Evolutionary conservation across 371 early-diverging fungal species (phyloP).

Genomic region (Lichtheimia hyalospora): DNA sequence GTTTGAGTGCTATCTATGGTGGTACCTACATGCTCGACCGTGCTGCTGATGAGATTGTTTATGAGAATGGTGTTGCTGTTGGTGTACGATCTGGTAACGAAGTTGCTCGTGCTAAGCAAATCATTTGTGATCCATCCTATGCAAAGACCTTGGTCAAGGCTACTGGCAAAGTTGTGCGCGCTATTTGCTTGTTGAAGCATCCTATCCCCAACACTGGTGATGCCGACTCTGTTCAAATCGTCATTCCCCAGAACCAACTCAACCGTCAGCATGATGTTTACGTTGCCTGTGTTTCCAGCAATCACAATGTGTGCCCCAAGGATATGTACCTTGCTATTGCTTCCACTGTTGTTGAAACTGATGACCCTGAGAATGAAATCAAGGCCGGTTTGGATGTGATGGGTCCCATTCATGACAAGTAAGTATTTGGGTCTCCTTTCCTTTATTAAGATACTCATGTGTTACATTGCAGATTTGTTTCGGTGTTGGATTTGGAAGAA

Average conservation of each 20-base stretch:
- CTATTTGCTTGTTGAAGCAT: constrained; percentile 91
- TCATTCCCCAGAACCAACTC: constrained; percentile 96
- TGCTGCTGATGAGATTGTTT: constrained; percentile 88
- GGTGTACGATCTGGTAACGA: constrained; percentile 91
- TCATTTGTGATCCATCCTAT: constrained; percentile 97
- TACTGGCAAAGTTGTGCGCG: constrained; percentile 88
- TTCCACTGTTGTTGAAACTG: constrained; percentile 91
- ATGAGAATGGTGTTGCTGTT: constrained; percentile 80
- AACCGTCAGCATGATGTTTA: constrained; percentile 93
- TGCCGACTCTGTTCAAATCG: constrained; percentile 91
- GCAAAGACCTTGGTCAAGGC: constrained; percentile 76
- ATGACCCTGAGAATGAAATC: constrained; percentile 87
- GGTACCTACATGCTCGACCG: constrained; percentile 98
- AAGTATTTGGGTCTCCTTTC: constrained; percentile 5
- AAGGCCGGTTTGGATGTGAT: constrained; percentile 85
- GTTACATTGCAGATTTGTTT: constrained; percentile 58
- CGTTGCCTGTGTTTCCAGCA: constrained; percentile 86
- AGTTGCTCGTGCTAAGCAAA: constrained; percentile 78
- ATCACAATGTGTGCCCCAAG: constrained; percentile 91
- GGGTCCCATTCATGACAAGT: constrained; percentile 89
- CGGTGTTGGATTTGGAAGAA: constrained; percentile 79
- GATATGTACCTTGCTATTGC: constrained; percentile 93
- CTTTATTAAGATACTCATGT: not conserved
- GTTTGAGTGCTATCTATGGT: constrained; percentile 94
- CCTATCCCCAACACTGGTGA: constrained; percentile 91